A percentile compares a stretch with the other conserved stretches of the same genome.
These are phyloP conservation scores for Trichomonas tenax DNA, from an alignment of 208 protist genomes.

Conservation along the genomic window DNA sequence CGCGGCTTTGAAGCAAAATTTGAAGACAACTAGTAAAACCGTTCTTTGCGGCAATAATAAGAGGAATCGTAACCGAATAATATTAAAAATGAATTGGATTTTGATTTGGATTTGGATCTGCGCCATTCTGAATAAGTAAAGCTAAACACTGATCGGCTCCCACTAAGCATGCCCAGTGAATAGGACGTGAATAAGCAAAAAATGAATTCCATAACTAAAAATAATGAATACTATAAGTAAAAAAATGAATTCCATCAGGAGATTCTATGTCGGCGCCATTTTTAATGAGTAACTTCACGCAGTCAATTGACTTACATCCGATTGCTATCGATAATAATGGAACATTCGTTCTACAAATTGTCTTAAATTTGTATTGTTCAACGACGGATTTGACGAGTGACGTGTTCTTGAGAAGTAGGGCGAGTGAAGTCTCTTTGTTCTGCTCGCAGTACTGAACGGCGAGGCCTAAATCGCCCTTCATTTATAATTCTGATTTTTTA, in stretches of 20 bases:
- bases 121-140: not conserved
- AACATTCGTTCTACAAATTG: not conserved
- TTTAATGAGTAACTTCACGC: not conserved
- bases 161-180: not conserved
- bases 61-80: not conserved
- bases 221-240: not conserved
- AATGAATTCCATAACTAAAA: not conserved
- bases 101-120: not conserved
- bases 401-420: not conserved
- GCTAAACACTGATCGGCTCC: not conserved
- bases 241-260: not conserved
- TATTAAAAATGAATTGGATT: not conserved
- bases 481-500: not conserved
- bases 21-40: not conserved
- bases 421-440: not conserved
- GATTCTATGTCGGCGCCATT: not conserved
- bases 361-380: not conserved
- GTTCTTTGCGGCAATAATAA: not conserved
- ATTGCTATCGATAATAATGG: not conserved
- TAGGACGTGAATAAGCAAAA: not conserved
- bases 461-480: not conserved
- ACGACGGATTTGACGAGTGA: not conserved
- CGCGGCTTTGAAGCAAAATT: not conserved
- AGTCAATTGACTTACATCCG: not conserved
- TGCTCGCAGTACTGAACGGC: not conserved